Evolutionary conservation across 2,329 filamentous ascomycete genomes (phyloP).

Genomic region (Microthyrium microscopicum): DNA sequence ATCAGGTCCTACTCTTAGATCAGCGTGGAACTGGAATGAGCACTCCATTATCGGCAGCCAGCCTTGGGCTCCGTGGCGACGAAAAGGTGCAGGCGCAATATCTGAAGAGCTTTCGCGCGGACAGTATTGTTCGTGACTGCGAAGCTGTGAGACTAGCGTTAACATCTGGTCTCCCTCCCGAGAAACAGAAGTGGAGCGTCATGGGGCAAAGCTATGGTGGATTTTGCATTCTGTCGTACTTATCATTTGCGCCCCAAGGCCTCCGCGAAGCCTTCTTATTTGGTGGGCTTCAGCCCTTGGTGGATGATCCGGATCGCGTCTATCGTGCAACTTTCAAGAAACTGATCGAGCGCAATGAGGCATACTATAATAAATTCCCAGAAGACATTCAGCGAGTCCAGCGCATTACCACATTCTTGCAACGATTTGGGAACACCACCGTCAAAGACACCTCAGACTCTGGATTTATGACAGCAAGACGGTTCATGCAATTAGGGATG

Average conservation of each 20-base stretch:
- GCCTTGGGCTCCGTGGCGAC: conserved; percentile 46
- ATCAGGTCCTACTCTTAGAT: conserved; percentile 72
- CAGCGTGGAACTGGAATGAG: conserved; percentile 81
- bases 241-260: conserved; percentile 62
- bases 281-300: conserved; percentile 67
- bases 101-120: conserved; percentile 70
- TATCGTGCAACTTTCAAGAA: conserved; percentile 57
- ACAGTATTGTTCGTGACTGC: conserved; percentile 77
- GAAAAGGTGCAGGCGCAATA: conserved; percentile 60
- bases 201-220: conserved; percentile 89
- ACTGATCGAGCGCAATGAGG: conserved; percentile 53
- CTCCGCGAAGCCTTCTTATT: conserved; percentile 69
- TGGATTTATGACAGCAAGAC: conserved; percentile 52
- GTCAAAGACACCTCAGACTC: conserved; percentile 51
- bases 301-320: conserved; percentile 54
- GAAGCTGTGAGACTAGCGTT: conserved; percentile 69
- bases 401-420: conserved; percentile 48
- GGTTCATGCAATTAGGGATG: conserved; percentile 65
- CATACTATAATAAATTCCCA: conserved; percentile 74
- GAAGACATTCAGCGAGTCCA: conserved; percentile 57
- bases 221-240: conserved; percentile 69
- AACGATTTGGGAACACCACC: conserved; percentile 34
- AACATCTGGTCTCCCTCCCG: conserved; percentile 49
- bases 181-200: conserved; percentile 65
- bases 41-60: conserved; percentile 58